Conservation (phyloP, 441 rosid species). For the Manihot esculenta region DNA sequence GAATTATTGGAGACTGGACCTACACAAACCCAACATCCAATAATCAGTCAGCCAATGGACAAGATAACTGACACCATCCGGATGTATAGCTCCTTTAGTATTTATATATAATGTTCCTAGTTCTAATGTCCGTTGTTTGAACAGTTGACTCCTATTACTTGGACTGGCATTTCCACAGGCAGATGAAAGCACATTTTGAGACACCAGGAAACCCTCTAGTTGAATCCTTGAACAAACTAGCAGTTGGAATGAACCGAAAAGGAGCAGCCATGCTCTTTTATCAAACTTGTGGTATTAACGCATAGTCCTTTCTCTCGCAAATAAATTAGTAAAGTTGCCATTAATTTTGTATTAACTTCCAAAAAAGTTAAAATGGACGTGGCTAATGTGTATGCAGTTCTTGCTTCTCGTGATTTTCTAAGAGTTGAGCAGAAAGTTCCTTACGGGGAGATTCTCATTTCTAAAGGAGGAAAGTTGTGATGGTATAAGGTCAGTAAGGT, state of each 20-base stretch:
- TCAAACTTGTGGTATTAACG: conserved; percentile 68
- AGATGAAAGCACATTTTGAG: conserved; percentile 79
- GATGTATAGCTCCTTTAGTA: conserved; percentile 38
- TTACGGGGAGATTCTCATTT: conserved; percentile 70
- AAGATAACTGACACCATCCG: conserved; percentile 64
- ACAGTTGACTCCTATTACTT: not conserved
- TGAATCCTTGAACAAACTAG: conserved; percentile 67
- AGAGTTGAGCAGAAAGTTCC: conserved; percentile 59
- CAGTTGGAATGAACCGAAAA: conserved; percentile 65
- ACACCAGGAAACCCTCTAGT: conserved; percentile 63
- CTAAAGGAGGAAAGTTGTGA: conserved; percentile 67
- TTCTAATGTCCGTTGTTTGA: not conserved
- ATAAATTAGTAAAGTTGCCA: not conserved
- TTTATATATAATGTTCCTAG: not conserved
- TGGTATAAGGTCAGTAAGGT: conserved; percentile 17
- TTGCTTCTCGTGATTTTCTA: conserved; percentile 56
- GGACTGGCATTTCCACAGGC: conserved; percentile 42
- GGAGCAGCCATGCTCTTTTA: conserved; percentile 82
- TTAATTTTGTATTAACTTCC: not conserved
- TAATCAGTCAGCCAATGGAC: conserved; percentile 44
- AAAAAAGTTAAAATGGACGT: conserved; percentile 10
- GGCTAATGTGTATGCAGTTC: conserved; percentile 46
- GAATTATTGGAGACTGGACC: conserved; percentile 72
- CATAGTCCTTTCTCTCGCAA: conserved; percentile 11
- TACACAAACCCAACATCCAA: conserved; percentile 60